A percentile compares a stretch with the other conserved stretches of the same genome.
These are phyloP conservation scores for Malania oleifera DNA, from an alignment of 164 flowering plant genomes.

Conservation along the genomic window DNA sequence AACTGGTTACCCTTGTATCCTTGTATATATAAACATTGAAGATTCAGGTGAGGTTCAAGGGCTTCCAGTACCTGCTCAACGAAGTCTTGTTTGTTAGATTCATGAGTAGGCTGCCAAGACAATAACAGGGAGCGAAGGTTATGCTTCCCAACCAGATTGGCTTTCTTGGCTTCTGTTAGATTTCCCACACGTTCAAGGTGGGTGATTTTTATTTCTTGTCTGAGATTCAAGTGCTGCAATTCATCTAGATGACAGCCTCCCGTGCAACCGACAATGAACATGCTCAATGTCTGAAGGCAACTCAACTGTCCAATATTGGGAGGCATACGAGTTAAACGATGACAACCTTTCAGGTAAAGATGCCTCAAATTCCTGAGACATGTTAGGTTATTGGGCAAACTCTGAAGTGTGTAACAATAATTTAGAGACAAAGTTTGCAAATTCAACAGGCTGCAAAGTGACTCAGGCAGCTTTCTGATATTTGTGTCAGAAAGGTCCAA, in stretches of 20 bases:
- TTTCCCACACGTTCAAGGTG: no score
- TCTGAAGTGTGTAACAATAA: not conserved
- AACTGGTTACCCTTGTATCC: not conserved
- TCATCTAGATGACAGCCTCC: not conserved
- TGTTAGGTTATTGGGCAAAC: not conserved
- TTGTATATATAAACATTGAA: not conserved
- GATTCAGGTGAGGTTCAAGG: constrained; percentile 1
- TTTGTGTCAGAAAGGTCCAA: not conserved
- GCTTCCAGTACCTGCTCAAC: not conserved
- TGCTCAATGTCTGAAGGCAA: not conserved
- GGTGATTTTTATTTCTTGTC: not conserved
- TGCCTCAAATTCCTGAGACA: constrained; percentile 1
- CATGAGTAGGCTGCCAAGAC: not conserved
- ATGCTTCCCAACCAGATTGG: not conserved
- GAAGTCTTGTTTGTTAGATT: not conserved
- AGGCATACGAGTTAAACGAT: not conserved
- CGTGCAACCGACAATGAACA: not conserved
- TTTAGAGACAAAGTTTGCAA: constrained; percentile 3
- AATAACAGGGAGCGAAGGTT: not conserved
- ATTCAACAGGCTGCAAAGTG: constrained; percentile 3
- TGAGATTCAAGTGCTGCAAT: not conserved
- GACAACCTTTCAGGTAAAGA: constrained; percentile 1
- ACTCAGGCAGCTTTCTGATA: constrained; percentile 5
- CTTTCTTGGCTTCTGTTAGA: not conserved
- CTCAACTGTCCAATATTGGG: not conserved